Percentiles rank a stretch among this genome's conserved stretches.
Conservation (phyloP, 148 eudicot genomes). For the Pouteria glomerata region DNA sequence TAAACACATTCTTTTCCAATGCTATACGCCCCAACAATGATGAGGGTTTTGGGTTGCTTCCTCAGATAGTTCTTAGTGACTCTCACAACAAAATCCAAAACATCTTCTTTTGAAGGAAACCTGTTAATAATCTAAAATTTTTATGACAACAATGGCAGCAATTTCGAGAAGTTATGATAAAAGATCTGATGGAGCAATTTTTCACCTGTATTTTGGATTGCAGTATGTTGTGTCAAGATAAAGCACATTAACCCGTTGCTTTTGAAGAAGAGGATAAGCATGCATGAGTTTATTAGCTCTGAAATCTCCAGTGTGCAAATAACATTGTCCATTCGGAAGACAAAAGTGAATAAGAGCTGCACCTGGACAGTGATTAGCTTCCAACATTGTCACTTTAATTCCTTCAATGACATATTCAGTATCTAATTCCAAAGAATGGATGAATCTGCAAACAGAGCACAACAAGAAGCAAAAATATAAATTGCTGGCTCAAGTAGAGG, state of each 20-base stretch:
- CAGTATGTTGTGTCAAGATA: constrained; percentile 72
- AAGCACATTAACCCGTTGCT: constrained; percentile 38
- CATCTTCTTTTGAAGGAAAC: constrained; percentile 65
- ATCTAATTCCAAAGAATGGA: constrained; percentile 45
- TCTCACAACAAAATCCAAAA: constrained; percentile 44
- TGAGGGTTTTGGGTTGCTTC: constrained; percentile 50
- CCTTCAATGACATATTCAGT: constrained; percentile 47
- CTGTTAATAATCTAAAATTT: constrained; percentile 18
- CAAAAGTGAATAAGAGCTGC: constrained; percentile 61
- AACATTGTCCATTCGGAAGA: constrained; percentile 42
- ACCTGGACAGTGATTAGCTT: constrained; percentile 77
- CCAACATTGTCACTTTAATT: constrained; percentile 48
- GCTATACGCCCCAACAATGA: constrained; percentile 69
- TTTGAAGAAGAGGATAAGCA: constrained; percentile 42
- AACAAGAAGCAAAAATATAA: not conserved
- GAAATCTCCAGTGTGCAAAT: constrained; percentile 64
- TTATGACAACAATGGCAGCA: not conserved
- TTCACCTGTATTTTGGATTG: constrained; percentile 61
- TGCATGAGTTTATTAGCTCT: constrained; percentile 61
- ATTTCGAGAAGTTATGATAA: not conserved
- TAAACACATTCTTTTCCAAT: constrained; percentile 70
- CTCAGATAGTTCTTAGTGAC: constrained; percentile 33
- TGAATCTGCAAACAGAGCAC: constrained; percentile 23
- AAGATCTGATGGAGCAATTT: not conserved
- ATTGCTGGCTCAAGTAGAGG: not conserved